These are phyloP conservation scores for Penicillium atrosanguineum DNA, from an alignment of 495 filamentous ascomycete species.

Conservation along the genomic window DNA sequence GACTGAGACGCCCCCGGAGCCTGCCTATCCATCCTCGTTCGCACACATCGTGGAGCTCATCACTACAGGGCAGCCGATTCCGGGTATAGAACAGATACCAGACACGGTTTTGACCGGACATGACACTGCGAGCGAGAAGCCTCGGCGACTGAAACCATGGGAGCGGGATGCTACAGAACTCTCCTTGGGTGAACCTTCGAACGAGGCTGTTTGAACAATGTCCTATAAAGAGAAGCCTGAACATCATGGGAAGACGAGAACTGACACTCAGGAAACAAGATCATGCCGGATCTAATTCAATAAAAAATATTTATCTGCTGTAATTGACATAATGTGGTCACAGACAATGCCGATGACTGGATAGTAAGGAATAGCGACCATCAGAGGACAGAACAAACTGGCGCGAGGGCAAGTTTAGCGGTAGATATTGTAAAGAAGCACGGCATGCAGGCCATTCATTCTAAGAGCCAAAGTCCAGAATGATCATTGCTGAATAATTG, in stretches of 20 bases:
- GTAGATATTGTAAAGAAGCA: slow-evolving; percentile 10
- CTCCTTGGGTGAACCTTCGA: slow-evolving; percentile 3
- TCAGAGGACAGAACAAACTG: slow-evolving; percentile 12
- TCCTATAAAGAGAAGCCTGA: not conserved
- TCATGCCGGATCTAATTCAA: not conserved
- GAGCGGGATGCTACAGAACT: slow-evolving; percentile 49
- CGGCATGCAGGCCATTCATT: slow-evolving; percentile 6
- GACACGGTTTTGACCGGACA: slow-evolving; percentile 71
- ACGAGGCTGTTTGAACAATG: slow-evolving; percentile 4
- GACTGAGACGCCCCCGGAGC: slow-evolving; percentile 25
- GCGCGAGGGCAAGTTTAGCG: slow-evolving; percentile 1
- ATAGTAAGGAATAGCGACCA: not conserved
- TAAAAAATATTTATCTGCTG: slow-evolving; percentile 6
- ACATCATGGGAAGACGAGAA: not conserved
- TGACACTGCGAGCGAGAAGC: slow-evolving; percentile 47
- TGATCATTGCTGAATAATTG: slow-evolving; percentile 19
- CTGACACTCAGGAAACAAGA: not conserved
- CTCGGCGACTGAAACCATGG: slow-evolving; percentile 75
- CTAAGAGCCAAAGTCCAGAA: slow-evolving; percentile 22
- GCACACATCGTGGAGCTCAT: slow-evolving; percentile 88
- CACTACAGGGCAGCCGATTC: slow-evolving; percentile 76
- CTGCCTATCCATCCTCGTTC: slow-evolving; percentile 82
- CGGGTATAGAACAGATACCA: slow-evolving; percentile 88
- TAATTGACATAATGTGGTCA: slow-evolving; percentile 3
- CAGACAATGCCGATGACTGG: slow-evolving; percentile 1